phyloP scores from a whole-genome alignment of 148 eudicot genomes.

The Rhododendron molle region DNA sequence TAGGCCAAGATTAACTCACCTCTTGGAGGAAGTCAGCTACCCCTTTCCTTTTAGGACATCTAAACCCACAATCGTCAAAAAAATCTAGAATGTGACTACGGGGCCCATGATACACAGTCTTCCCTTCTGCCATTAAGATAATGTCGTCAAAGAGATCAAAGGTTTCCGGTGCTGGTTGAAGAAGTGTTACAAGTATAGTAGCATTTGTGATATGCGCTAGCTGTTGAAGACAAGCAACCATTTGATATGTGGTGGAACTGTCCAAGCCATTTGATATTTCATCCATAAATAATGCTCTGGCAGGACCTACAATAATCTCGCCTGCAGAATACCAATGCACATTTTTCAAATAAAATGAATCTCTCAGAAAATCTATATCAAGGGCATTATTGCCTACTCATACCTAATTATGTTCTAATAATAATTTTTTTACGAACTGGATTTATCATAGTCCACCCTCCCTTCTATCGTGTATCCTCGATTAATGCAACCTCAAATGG shows the following conservation, averaged over 20 bases:
- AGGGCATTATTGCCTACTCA: background rate
- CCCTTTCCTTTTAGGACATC: slow-evolving; percentile 81
- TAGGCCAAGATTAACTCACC: slow-evolving; percentile 27
- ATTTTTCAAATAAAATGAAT: background rate
- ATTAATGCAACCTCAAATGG: no score
- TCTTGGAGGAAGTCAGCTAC: slow-evolving; percentile 89
- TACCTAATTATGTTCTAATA: background rate
- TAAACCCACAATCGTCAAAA: slow-evolving; percentile 62
- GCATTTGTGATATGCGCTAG: slow-evolving; percentile 63
- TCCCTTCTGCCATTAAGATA: slow-evolving; percentile 80
- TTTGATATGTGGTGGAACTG: slow-evolving; percentile 84
- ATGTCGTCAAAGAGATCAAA: slow-evolving; percentile 85
- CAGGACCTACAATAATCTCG: slow-evolving; percentile 90
- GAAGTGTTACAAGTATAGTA: slow-evolving; percentile 69
- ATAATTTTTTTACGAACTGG: background rate
- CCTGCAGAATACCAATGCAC: slow-evolving; percentile 29
- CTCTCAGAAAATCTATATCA: background rate
- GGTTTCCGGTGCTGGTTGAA: slow-evolving; percentile 89
- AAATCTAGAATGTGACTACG: slow-evolving; percentile 44
- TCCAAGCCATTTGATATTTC: slow-evolving; percentile 23
- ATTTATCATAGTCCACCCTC: background rate
- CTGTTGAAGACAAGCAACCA: slow-evolving; percentile 62
- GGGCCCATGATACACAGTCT: slow-evolving; percentile 76
- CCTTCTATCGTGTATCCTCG: no score
- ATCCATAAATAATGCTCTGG: slow-evolving; percentile 24